phyloP scores from a whole-genome alignment of 805 yeast species.

The Myxozyma mucilagina region DNA sequence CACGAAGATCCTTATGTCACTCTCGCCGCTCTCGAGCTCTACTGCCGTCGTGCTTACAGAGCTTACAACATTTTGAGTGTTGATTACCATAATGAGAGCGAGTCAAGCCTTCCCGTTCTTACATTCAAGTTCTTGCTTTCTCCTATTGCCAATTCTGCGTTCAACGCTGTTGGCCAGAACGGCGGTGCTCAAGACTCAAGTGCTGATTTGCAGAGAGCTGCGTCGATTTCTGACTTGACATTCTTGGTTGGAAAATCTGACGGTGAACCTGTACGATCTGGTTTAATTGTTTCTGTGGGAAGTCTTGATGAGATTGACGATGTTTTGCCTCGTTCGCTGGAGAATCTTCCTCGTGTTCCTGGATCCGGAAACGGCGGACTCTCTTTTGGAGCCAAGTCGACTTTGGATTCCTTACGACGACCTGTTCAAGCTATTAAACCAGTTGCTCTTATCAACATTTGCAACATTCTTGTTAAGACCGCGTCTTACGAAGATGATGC shows the following conservation, averaged over 20 bases:
- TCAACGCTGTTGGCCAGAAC: slow-evolving; percentile 52
- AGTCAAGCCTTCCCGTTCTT: slow-evolving; percentile 57
- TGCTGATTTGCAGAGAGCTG: slow-evolving; percentile 62
- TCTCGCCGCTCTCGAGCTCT: slow-evolving; percentile 95
- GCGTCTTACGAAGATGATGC: slow-evolving; percentile 70
- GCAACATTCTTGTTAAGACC: slow-evolving; percentile 73
- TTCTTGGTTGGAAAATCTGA: slow-evolving; percentile 71
- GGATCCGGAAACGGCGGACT: slow-evolving; percentile 41
- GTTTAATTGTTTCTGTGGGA: slow-evolving; percentile 75
- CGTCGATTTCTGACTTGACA: slow-evolving; percentile 89
- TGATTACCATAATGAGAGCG: slow-evolving; percentile 53
- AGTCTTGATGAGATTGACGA: slow-evolving; percentile 92
- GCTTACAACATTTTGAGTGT: slow-evolving; percentile 88
- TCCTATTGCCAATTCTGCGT: slow-evolving; percentile 66
- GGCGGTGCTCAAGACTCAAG: slow-evolving; percentile 26
- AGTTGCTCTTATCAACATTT: slow-evolving; percentile 65
- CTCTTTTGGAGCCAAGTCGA: slow-evolving; percentile 53
- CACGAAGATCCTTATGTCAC: slow-evolving; percentile 85
- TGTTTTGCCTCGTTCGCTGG: slow-evolving; percentile 71
- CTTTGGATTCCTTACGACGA: slow-evolving; percentile 28
- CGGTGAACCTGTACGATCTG: slow-evolving; percentile 71
- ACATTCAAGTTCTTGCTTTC: slow-evolving; percentile 91
- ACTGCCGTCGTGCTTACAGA: slow-evolving; percentile 93
- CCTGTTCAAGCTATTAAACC: slow-evolving; percentile 16
- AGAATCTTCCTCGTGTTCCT: slow-evolving; percentile 54